Conservation (phyloP, 768 basidiomycete species). For the Panus rudis region DNA sequence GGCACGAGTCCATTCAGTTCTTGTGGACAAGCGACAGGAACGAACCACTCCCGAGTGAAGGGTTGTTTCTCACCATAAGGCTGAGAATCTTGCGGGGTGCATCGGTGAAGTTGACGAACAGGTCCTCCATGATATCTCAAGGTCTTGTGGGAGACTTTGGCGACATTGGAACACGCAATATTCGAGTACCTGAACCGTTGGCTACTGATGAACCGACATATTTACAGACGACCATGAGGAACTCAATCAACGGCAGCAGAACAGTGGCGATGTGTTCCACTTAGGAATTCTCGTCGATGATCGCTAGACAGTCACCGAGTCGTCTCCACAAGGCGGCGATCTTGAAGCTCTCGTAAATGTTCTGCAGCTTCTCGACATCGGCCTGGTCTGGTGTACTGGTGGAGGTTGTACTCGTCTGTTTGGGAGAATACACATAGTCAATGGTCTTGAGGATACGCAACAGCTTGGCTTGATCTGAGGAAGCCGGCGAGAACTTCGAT, state of each 20-base stretch:
- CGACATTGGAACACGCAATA: constrained; percentile 57
- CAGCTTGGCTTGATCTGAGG: constrained; percentile 91
- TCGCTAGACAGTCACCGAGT: constrained; percentile 81
- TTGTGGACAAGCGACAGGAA: constrained; percentile 96
- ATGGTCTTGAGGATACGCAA: constrained; percentile 93
- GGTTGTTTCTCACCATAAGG: constrained; percentile 97
- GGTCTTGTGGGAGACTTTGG: constrained; percentile 62
- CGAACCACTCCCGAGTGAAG: constrained; percentile 94
- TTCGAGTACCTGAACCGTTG: constrained; percentile 38
- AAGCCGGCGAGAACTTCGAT: constrained; percentile 88
- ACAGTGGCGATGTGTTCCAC: constrained; percentile 89
- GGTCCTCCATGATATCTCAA: constrained; percentile 77
- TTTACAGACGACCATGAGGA: constrained; percentile 98
- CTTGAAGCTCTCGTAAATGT: constrained; percentile 86
- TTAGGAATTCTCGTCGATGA: constrained; percentile 74
- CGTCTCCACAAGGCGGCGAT: constrained; percentile 86
- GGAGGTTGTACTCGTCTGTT: constrained; percentile 29
- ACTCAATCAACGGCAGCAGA: constrained; percentile 88
- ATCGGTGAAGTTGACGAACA: constrained; percentile 92
- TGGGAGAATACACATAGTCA: constrained; percentile 89
- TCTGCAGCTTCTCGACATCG: constrained; percentile 76
- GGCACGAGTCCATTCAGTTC: too few species aligned
- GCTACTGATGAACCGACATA: constrained; percentile 64
- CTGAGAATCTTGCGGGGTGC: constrained; percentile 91
- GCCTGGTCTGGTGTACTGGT: constrained; percentile 35